These are phyloP conservation scores for Neophaeococcomyces mojaviensis DNA, from an alignment of 2,329 filamentous ascomycete genomes.

Conservation along the genomic window DNA sequence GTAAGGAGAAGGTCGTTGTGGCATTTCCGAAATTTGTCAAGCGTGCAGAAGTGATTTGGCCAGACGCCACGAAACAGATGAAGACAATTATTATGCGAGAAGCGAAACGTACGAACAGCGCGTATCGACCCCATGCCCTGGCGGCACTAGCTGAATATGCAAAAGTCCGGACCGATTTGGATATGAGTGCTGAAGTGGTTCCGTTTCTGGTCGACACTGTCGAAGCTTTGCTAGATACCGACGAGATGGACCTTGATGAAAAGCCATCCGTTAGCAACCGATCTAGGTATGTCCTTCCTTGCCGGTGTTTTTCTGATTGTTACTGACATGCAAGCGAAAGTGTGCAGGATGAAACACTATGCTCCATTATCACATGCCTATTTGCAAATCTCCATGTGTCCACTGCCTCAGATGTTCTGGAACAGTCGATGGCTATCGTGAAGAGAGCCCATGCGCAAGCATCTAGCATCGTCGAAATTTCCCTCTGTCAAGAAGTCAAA, in stretches of 20 bases:
- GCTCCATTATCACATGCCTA: conserved; percentile 18
- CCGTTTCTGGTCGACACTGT: conserved; percentile 45
- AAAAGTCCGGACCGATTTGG: conserved; percentile 58
- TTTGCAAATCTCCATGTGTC: conserved; percentile 17
- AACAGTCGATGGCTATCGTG: conserved; percentile 12
- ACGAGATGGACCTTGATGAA: conserved; percentile 63
- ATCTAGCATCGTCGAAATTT: conserved; percentile 11
- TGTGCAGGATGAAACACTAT: conserved; percentile 1
- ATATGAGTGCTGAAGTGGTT: conserved; percentile 62
- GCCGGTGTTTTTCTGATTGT: conserved; percentile 3
- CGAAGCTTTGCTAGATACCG: conserved; percentile 49
- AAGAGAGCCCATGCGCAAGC: conserved; percentile 12
- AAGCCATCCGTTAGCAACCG: conserved; percentile 25
- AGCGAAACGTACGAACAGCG: conserved; percentile 83
- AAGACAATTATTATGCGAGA: conserved; percentile 75
- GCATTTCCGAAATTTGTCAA: conserved; percentile 72
- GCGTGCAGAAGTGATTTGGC: conserved; percentile 52
- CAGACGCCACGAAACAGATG: conserved; percentile 54
- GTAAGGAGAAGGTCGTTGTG: conserved; percentile 77
- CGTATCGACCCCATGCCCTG: conserved; percentile 71
- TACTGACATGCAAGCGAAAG: background rate
- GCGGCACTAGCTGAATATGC: conserved; percentile 64
- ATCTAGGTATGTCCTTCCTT: conserved; percentile 6
- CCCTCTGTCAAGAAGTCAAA: conserved; percentile 17
- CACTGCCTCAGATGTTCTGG: conserved; percentile 14